These are phyloP conservation scores for Wickerhamomyces queroliae DNA, from an alignment of 805 yeast genomes.

Conservation along the genomic window DNA sequence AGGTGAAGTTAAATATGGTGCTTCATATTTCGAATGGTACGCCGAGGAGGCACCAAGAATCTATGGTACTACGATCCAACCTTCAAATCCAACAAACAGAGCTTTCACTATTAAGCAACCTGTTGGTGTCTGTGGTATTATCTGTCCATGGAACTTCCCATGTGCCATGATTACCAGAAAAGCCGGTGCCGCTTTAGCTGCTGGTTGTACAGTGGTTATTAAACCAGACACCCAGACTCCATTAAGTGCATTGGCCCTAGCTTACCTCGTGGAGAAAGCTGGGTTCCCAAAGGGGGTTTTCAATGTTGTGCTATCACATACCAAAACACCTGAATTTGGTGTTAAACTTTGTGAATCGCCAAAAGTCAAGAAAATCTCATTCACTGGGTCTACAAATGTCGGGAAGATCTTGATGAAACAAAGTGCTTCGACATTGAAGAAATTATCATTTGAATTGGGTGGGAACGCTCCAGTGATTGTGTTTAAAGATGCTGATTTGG, in stretches of 20 bases:
- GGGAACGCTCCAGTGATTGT: constrained; percentile 65
- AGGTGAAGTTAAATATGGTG: constrained; percentile 55
- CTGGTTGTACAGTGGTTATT: constrained; percentile 54
- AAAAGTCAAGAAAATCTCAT: constrained; percentile 49
- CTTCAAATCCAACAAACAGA: constrained; percentile 43
- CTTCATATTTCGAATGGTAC: constrained; percentile 85
- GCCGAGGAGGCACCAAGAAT: constrained; percentile 57
- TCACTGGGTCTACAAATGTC: constrained; percentile 60
- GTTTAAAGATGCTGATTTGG: constrained; percentile 54
- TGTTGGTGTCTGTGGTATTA: constrained; percentile 57
- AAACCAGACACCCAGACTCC: constrained; percentile 64
- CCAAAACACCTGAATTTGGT: constrained; percentile 48
- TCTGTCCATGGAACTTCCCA: constrained; percentile 68
- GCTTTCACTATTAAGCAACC: constrained; percentile 52
- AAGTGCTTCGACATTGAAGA: constrained; percentile 51
- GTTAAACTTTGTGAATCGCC: constrained; percentile 42
- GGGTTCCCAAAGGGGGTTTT: constrained; percentile 57
- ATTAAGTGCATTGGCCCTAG: constrained; percentile 51
- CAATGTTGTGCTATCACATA: constrained; percentile 45
- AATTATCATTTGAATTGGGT: constrained; percentile 58
- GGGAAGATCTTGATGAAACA: constrained; percentile 57
- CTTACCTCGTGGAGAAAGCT: constrained; percentile 47
- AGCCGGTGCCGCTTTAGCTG: constrained; percentile 61
- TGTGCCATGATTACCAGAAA: constrained; percentile 63
- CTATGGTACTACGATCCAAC: constrained; percentile 54